Evolutionary conservation across 768 basidiomycete genomes (phyloP), one percentile per base, ranked within the genome.

Genomic region (Mycena kentingensis): DNA sequence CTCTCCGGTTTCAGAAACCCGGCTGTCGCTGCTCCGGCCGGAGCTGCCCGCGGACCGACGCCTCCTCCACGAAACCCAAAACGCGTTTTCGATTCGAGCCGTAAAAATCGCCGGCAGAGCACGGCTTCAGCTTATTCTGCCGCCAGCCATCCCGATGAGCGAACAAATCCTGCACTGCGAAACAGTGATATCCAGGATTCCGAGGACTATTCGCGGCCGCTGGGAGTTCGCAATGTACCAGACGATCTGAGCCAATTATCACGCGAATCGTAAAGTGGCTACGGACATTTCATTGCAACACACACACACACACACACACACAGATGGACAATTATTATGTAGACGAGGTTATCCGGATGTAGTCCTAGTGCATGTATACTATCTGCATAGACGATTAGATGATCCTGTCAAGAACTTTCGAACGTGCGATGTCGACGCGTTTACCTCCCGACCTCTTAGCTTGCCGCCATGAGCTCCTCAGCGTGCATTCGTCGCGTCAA

Each of bases 161-260:
- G 78, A 42, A 61, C 78, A 15, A 75, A 78, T 61, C 79, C 78
- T n/a, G 71, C 65, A 19, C 58, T 78, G 45, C 70, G 73, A 19
- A 55, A 51, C 66, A 70, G 52, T 62, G 75, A 42, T 51, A 71
- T 60, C 60, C 64, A 54, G 56, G 82, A 85, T 58, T 76, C 80
- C 25, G 78, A 82, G 54, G 83, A 82, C 54, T 81, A 82, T 68
- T 78, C 77, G 19, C 71, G 77, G 41, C 76, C 22, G 74, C 85
- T 54, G 81, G 72, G 55, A 81, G 79, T 84, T 63, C 80, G 82
- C 44, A 84, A 84, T 62, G 50, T 82, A 19, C 76, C 80, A 46
- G 79, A 79, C 60, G 63, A 63, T 49, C 66, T 67, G 45, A 78
- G 75, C 53, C 57, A 62, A 36, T 51, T 60, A 44, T 67, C 67